These are phyloP conservation scores for Pythium sp. DNA, from an alignment of 352 stramenopile genomes.

Conservation along the genomic window DNA sequence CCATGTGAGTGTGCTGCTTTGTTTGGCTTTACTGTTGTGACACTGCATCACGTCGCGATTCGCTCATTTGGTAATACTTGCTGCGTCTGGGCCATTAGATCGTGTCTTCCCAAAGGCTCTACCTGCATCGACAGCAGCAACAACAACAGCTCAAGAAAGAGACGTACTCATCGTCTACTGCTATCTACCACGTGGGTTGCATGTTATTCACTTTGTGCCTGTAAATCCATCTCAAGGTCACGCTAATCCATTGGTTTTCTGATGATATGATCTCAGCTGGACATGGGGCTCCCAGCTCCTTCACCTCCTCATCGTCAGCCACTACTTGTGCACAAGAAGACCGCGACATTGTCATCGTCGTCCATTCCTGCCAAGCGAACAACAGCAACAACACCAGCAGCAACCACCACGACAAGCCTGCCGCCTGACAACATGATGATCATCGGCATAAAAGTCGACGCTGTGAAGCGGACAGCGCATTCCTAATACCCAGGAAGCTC, in stretches of 20 bases:
- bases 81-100: constrained; percentile 1
- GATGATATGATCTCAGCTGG: not conserved
- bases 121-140: constrained; percentile 13
- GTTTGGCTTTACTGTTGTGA: not conserved
- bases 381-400: not conserved
- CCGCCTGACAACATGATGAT: constrained; percentile 12
- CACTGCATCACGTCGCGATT: not conserved
- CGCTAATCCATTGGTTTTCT: not conserved
- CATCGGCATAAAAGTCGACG: constrained; percentile 10
- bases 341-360: no score
- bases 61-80: not conserved
- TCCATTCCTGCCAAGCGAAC: constrained; percentile 1
- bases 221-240: not conserved
- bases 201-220: not conserved
- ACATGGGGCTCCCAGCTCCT: not conserved
- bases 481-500: not conserved
- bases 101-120: constrained; percentile 7
- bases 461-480: not conserved
- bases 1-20: constrained; percentile 1
- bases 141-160: not conserved
- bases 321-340: not conserved
- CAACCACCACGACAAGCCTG: not conserved
- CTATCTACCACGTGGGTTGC: constrained; percentile 2
- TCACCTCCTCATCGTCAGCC: not conserved
- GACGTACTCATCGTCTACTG: not conserved